These are phyloP conservation scores for Kuraishia piskuri DNA, from an alignment of 805 yeast genomes.

Conservation along the genomic window DNA sequence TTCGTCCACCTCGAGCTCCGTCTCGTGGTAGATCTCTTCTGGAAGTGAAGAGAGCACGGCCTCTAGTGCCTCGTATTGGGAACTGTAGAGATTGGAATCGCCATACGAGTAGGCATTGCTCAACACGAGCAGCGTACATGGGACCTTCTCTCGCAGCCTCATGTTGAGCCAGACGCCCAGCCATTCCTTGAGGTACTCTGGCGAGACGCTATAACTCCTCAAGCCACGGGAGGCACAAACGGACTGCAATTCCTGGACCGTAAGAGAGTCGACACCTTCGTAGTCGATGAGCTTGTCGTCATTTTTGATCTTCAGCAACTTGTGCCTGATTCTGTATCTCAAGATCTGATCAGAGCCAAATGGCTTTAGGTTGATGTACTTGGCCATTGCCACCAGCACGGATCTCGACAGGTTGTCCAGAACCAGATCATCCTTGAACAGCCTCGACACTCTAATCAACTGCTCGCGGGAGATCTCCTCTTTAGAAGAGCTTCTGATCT, in stretches of 20 bases:
- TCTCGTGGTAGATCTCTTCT: conserved; percentile 91
- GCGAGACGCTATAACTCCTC: conserved; percentile 66
- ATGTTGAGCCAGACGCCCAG: conserved; percentile 80
- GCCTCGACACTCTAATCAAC: conserved; percentile 69
- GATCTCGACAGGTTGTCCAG: conserved; percentile 88
- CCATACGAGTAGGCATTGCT: conserved; percentile 87
- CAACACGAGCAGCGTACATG: conserved; percentile 78
- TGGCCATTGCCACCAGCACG: conserved; percentile 86
- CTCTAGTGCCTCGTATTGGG: conserved; percentile 69
- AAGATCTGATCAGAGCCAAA: conserved; percentile 86
- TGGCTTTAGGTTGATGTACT: conserved; percentile 83
- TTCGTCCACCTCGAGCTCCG: conserved; percentile 76
- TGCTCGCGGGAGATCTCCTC: conserved; percentile 55
- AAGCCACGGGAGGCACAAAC: conserved; percentile 96
- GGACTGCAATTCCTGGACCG: conserved; percentile 73
- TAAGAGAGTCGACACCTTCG: conserved; percentile 81
- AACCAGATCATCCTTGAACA: conserved; percentile 90
- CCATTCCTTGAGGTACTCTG: conserved; percentile 70
- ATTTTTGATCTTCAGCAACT: conserved; percentile 75
- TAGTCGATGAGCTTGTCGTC: conserved; percentile 88
- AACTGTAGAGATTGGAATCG: conserved; percentile 17
- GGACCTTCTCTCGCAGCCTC: conserved; percentile 78
- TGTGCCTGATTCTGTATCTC: conserved; percentile 86
- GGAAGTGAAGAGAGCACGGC: conserved; percentile 88
- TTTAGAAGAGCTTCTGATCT: conserved; percentile 50